Evolutionary conservation across 2,329 filamentous ascomycete species (phyloP), one percentile per base, ranked within the genome.

Genomic region (Pseudogymnoascus sp.): DNA sequence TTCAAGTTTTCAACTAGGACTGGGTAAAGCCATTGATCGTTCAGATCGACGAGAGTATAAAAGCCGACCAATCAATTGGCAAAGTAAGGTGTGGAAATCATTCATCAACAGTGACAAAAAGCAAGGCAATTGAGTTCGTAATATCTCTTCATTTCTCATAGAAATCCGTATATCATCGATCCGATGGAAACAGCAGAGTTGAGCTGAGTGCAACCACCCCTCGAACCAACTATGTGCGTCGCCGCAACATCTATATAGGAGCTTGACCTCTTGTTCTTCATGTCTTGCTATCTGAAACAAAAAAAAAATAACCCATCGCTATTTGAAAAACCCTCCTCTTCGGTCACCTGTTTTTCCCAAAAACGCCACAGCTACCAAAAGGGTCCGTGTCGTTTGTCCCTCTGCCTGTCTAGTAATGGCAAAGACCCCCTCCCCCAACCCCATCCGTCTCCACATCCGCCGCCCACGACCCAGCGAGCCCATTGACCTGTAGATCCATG

Each of bases 401-500:
- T 33, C 31, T 35, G 11, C 33, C 33, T 35, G 33, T 63, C 52
- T 65, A 74, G 61, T 73, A 72, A 61, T 72, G 69, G 63, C 72
- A 74, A 23, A 74, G 60, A 1, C 84, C 85, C 4, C 85, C 92
- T 60, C 86, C 86, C 65, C 84, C 83, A 63, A 95, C 37, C 31
- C 31, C 91, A 69, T 95, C 91, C 71, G 94, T 87, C n/a, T 96
- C 37, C 33, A 59, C 91, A 69, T 95, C 91, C 71, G 94, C 87
- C n/a, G 86, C 89, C 92, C 92, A 97, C 0, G 85, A 88, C 2
- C 90, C 91, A 5, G 92, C 91, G 61, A 97, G 77, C 0, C 92
- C 92, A 62, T 77, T 78, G 21, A 85, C 75, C 63, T 80, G 78
- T 1, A 81, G 64, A 60, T 71, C 78, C 63, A 35, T 72, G 69